Percentiles rank a stretch among this genome's conserved stretches.
Evolutionary conservation across 1,284 basidiomycete genomes (phyloP).

Genomic region (Ganoderma multipileum): DNA sequence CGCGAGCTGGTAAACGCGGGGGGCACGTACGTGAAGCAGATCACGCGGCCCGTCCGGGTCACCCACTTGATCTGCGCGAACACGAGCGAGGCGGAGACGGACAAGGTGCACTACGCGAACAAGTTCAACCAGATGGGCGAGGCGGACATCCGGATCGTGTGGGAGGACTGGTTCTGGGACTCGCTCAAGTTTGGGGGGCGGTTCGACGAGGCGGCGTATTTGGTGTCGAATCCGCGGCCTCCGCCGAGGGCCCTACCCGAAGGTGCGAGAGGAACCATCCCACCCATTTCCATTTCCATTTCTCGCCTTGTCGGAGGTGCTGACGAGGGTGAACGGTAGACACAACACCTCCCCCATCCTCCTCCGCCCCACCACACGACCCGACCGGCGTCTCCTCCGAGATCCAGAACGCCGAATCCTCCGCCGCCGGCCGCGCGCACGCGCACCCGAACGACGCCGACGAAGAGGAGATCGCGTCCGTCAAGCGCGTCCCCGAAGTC

Average conservation of each 20-base stretch:
- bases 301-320: background rate
- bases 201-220: conserved; percentile 63
- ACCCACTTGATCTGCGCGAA: conserved; percentile 74
- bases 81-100: conserved; percentile 48
- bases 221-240: conserved; percentile 63
- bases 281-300: too few species aligned
- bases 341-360: conserved; percentile 20
- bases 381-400: conserved; percentile 24
- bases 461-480: conserved; percentile 56
- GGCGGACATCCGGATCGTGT: conserved; percentile 73
- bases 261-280: conserved; percentile 21
- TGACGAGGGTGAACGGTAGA: background rate
- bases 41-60: conserved; percentile 72
- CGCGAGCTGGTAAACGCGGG: conserved; percentile 58
- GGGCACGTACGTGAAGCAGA: conserved; percentile 64
- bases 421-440: conserved; percentile 8
- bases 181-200: conserved; percentile 69
- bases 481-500: conserved; percentile 61
- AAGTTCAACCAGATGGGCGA: conserved; percentile 72
- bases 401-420: conserved; percentile 22
- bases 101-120: conserved; percentile 74
- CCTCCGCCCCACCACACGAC: conserved; percentile 5
- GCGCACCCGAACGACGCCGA: conserved; percentile 24
- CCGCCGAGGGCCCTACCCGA: conserved; percentile 47
- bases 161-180: conserved; percentile 91